Evolutionary conservation across 2,329 filamentous ascomycete species (phyloP).

Genomic region (Thielaviopsis musarum): DNA sequence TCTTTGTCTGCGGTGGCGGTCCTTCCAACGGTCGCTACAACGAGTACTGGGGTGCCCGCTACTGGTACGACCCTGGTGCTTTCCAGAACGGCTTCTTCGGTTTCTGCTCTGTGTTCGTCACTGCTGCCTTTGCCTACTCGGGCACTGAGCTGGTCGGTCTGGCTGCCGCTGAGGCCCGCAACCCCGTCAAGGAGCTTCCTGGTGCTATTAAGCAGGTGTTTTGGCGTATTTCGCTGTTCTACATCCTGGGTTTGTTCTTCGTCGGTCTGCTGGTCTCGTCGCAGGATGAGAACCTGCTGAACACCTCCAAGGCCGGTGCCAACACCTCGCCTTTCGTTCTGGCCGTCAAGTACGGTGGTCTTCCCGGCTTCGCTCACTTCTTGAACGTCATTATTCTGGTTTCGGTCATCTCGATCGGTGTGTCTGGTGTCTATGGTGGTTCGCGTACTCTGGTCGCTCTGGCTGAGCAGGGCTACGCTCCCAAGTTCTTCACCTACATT

Average conservation of each 20-base stretch:
- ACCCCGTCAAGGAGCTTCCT: constrained; percentile 55
- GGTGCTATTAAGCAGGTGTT: constrained; percentile 63
- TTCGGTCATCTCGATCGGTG: constrained; percentile 36
- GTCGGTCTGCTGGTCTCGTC: constrained; percentile 29
- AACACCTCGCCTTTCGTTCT: constrained; percentile 34
- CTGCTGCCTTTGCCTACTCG: constrained; percentile 50
- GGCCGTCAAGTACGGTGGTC: constrained; percentile 29
- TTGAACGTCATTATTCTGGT: constrained; percentile 38
- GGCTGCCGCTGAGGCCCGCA: constrained; percentile 49
- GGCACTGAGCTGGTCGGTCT: constrained; percentile 55
- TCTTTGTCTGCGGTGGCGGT: constrained; percentile 41
- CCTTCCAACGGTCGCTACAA: constrained; percentile 26
- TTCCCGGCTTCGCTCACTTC: constrained; percentile 30
- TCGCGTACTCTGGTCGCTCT: constrained; percentile 39
- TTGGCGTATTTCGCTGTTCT: constrained; percentile 36
- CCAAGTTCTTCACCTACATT: constrained; percentile 35
- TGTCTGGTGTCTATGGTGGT: constrained; percentile 36
- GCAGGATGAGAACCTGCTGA: constrained; percentile 27
- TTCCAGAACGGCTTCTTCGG: constrained; percentile 57
- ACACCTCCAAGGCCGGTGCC: constrained; percentile 16
- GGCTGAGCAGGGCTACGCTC: constrained; percentile 38
- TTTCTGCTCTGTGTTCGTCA: constrained; percentile 52
- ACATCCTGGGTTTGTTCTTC: constrained; percentile 31
- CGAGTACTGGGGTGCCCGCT: constrained; percentile 26
- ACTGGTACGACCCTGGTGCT: constrained; percentile 27